Evolutionary conservation across 1,139 yeast species (phyloP).

Genomic region (Pichia sp.): DNA sequence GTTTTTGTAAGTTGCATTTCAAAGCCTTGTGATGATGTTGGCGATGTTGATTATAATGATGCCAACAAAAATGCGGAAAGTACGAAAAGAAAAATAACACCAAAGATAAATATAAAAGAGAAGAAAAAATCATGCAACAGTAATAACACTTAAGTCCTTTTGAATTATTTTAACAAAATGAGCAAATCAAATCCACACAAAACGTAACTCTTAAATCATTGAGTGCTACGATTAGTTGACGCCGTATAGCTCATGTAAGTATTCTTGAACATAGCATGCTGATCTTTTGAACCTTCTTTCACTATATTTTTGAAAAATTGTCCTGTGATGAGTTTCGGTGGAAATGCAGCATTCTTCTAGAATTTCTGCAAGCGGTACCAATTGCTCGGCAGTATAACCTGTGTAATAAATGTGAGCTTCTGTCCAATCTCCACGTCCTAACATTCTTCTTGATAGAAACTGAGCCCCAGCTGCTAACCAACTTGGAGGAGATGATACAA

Average conservation of each 20-base stretch:
- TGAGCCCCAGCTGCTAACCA: slow-evolving; percentile 97
- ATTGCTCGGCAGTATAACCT: slow-evolving; percentile 83
- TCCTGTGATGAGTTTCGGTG: slow-evolving; percentile 71
- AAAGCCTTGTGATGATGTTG: background rate
- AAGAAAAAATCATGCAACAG: background rate
- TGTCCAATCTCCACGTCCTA: slow-evolving; percentile 58
- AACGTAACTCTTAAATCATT: background rate
- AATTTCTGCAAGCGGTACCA: slow-evolving; percentile 70
- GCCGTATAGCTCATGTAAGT: slow-evolving; percentile 17
- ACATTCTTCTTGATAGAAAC: slow-evolving; percentile 70
- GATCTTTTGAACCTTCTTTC: slow-evolving; percentile 81
- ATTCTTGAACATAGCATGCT: slow-evolving; percentile 75
- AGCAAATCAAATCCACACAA: background rate
- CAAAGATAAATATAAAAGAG: background rate
- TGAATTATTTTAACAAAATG: background rate
- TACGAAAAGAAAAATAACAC: background rate
- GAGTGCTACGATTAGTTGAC: background rate
- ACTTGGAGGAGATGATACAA: slow-evolving; percentile 86
- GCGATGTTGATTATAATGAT: no score
- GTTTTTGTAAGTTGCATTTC: background rate
- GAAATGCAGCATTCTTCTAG: slow-evolving; percentile 68
- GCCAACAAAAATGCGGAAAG: background rate
- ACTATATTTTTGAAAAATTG: slow-evolving; percentile 83
- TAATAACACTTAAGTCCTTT: background rate
- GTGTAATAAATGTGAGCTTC: slow-evolving; percentile 82